phyloP scores from a whole-genome alignment of 768 basidiomycete species.

The Glaciozyma antarctica region DNA sequence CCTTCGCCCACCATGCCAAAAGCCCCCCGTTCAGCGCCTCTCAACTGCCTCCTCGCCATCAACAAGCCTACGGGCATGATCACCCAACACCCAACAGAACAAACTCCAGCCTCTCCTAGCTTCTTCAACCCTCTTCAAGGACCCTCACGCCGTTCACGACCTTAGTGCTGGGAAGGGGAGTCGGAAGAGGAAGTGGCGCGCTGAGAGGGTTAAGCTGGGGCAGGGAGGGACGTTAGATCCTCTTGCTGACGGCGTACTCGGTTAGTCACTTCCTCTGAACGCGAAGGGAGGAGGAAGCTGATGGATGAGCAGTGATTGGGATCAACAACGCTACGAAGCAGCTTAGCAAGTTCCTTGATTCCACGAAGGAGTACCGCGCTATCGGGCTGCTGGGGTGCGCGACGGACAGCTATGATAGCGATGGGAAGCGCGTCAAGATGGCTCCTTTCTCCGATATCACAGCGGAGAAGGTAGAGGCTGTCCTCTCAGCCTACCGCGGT shows the following conservation, averaged over 20 bases:
- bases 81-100: slow-evolving; percentile 75
- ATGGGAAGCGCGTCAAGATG: slow-evolving; percentile 67
- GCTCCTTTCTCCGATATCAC: slow-evolving; percentile 61
- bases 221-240: slow-evolving; percentile 95
- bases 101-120: slow-evolving; percentile 69
- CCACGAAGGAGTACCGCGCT: slow-evolving; percentile 86
- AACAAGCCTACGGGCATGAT: slow-evolving; percentile 86
- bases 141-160: slow-evolving; percentile 8
- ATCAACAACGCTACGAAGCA: slow-evolving; percentile 83
- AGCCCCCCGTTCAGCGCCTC: slow-evolving; percentile 33
- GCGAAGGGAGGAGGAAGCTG: not conserved
- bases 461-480: slow-evolving; percentile 58
- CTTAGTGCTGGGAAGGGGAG: slow-evolving; percentile 11
- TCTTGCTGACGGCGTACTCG: slow-evolving; percentile 86
- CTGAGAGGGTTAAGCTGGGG: slow-evolving; percentile 63
- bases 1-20: not conserved
- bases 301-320: slow-evolving; percentile 60
- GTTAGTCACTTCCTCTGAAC: slow-evolving; percentile 43
- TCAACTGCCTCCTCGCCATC: slow-evolving; percentile 62
- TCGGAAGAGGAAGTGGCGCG: slow-evolving; percentile 48
- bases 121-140: slow-evolving; percentile 62
- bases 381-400: slow-evolving; percentile 87
- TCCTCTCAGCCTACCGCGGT: slow-evolving; percentile 66
- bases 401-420: slow-evolving; percentile 87
- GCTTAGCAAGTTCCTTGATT: slow-evolving; percentile 69